Evolutionary conservation across 179 eudicot species (phyloP).

Genomic region (Silene vulgaris): DNA sequence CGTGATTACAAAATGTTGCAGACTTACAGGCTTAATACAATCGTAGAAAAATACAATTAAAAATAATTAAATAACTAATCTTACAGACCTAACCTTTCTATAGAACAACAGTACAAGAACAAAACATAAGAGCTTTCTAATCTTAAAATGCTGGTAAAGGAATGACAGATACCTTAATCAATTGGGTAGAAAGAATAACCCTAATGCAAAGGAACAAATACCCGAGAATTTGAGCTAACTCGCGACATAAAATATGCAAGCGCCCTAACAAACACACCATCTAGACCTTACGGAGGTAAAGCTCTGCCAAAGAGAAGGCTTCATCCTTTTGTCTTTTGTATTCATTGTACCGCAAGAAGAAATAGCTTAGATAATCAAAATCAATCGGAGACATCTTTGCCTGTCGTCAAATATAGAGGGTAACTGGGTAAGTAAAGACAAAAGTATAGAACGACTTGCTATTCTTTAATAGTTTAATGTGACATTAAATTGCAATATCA

Average conservation of each 20-base stretch:
- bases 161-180: not conserved
- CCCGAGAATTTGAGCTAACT: not conserved
- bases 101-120: slow-evolving; percentile 16
- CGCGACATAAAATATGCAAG: slow-evolving; percentile 7
- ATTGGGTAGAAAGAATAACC: not conserved
- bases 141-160: not conserved
- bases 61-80: not conserved
- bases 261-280: slow-evolving; percentile 5
- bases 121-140: slow-evolving; percentile 21
- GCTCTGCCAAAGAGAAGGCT: slow-evolving; percentile 45
- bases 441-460: not conserved
- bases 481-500: not conserved
- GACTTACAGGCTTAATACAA: slow-evolving; percentile 6
- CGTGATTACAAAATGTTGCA: not conserved
- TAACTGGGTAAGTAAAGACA: not conserved
- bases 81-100: slow-evolving; percentile 9
- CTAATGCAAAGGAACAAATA: no score
- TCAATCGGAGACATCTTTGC: slow-evolving; percentile 88
- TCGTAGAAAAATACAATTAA: not conserved
- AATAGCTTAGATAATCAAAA: slow-evolving; percentile 81
- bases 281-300: slow-evolving; percentile 35
- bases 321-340: slow-evolving; percentile 67
- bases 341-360: slow-evolving; percentile 71
- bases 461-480: no score
- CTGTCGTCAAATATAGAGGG: slow-evolving; percentile 34